Evolutionary conservation across 495 filamentous ascomycete genomes (phyloP), one percentile per base, ranked within the genome.

Genomic region (Xylaria nigripes): DNA sequence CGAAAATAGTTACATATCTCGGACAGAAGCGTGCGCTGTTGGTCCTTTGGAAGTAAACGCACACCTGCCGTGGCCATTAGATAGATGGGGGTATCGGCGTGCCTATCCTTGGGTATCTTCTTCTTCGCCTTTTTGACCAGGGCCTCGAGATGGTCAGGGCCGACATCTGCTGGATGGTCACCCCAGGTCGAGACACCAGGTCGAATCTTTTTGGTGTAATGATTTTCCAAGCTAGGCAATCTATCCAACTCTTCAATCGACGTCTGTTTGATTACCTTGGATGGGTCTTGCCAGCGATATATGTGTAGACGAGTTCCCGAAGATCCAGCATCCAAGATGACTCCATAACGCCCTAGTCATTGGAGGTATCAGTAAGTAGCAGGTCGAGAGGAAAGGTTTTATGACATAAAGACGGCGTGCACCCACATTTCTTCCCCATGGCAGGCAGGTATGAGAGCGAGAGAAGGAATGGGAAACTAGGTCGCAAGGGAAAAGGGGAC

Each of bases 41-140:
- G 78, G 3, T 76, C 51, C 36, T 86, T 79, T 18, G 84, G 84
- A n/a, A 99, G 77, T 13, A 99, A 75, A 41, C 93, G 86, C 85
- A 99, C 90, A 21, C 93, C 93, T n/a, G 93, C 93, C 4, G 93
- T 99, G 27, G 93, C 93, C 58, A 97, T 86, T 27, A 99, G 72
- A 61, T 96, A 99, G 22, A 99, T 81, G 1, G 93, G 94, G 0
- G 93, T 97, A 48, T 93, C 82, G 48, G 81, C 76, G 36, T 90
- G 78, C 60, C 88, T 86, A 45, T 89, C 78, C 18, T 74, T 69
- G 21, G 93, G 93, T n/a, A 98, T 84, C 24, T 84, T 71, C n/a
- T 84, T 74, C 50, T 86, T 79, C 19, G 94, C 93, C 70, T 92
- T 90, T n/a, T 86, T 76, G 44, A 97, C 74, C 8, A 98, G 76